These are phyloP conservation scores for Cardiosporidium cionae DNA, from an alignment of 169 alveolate species.

Conservation along the genomic window DNA sequence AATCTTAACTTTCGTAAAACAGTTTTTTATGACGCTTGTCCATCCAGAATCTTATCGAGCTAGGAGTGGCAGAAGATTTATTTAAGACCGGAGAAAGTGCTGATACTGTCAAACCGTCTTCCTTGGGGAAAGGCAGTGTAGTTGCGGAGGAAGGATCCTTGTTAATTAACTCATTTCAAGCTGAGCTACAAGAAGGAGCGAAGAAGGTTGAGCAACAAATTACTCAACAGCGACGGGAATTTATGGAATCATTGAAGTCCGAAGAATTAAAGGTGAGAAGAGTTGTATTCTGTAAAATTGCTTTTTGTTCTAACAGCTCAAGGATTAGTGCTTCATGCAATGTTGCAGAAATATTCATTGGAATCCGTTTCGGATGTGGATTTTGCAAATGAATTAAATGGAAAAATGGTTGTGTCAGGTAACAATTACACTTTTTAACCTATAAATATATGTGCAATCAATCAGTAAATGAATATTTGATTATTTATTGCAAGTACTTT, in stretches of 20 bases:
- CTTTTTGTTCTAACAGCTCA: neutral
- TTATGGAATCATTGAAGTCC: constrained; percentile 9
- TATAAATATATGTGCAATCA: too few species aligned
- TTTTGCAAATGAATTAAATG: neutral
- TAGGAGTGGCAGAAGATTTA: constrained; percentile 5
- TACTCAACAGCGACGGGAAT: constrained; percentile 7
- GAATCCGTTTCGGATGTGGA: constrained; percentile 6
- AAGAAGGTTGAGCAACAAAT: constrained; percentile 15
- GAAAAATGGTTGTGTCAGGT: neutral
- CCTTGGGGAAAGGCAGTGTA: constrained; percentile 9
- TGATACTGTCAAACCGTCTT: neutral
- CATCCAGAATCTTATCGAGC: neutral
- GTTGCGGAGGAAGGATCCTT: constrained; percentile 6
- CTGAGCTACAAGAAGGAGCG: constrained; percentile 27
- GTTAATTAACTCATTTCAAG: constrained; percentile 1
- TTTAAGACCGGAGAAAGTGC: neutral
- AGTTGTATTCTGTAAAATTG: neutral
- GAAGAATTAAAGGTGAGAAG: constrained; percentile 26
- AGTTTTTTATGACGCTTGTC: neutral
- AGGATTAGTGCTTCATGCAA: neutral
- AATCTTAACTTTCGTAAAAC: neutral
- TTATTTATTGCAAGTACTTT: too few species aligned
- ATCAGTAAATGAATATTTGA: too few species aligned
- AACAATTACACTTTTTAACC: too few species aligned
- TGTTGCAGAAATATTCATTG: constrained; percentile 6